Percentiles rank a stretch among this genome's conserved stretches.
These are phyloP conservation scores for Acer campestre DNA, from an alignment of 345 rosid genomes.

Conservation along the genomic window DNA sequence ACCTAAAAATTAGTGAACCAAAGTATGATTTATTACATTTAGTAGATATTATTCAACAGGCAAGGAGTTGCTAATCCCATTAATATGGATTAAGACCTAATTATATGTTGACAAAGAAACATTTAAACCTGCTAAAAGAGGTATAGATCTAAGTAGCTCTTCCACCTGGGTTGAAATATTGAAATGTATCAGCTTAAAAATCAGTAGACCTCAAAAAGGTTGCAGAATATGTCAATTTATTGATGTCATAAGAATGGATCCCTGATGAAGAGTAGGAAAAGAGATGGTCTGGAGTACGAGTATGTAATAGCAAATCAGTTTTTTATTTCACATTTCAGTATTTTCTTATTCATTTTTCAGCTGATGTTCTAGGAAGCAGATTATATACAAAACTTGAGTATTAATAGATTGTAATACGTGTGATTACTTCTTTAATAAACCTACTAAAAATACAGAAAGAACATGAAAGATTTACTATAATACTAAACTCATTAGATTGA, in stretches of 20 bases:
- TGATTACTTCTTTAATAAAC: not conserved
- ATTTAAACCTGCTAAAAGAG: not conserved
- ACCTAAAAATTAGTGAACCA: not conserved
- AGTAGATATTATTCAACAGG: not conserved
- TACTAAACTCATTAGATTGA: not conserved
- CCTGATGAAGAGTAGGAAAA: not conserved
- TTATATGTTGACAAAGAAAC: not conserved
- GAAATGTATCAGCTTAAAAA: not conserved
- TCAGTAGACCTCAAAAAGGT: not conserved
- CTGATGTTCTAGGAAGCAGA: not conserved
- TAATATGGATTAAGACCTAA: not conserved
- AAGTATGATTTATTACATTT: not conserved
- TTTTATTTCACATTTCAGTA: not conserved
- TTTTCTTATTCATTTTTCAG: not conserved
- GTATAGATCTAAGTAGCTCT: no score
- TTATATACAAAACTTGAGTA: not conserved
- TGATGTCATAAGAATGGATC: not conserved
- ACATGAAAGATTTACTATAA: not conserved
- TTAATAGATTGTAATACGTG: not conserved
- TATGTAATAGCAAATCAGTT: not conserved
- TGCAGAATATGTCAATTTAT: slow-evolving; percentile 3
- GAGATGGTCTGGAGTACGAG: not conserved
- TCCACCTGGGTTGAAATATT: no score
- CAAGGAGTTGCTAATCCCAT: not conserved
- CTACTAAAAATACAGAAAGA: not conserved